Percentiles rank a stretch among this genome's conserved stretches.
phyloP scores from a whole-genome alignment of 2,329 filamentous ascomycete genomes.

The Tolypocladium amazonense region DNA sequence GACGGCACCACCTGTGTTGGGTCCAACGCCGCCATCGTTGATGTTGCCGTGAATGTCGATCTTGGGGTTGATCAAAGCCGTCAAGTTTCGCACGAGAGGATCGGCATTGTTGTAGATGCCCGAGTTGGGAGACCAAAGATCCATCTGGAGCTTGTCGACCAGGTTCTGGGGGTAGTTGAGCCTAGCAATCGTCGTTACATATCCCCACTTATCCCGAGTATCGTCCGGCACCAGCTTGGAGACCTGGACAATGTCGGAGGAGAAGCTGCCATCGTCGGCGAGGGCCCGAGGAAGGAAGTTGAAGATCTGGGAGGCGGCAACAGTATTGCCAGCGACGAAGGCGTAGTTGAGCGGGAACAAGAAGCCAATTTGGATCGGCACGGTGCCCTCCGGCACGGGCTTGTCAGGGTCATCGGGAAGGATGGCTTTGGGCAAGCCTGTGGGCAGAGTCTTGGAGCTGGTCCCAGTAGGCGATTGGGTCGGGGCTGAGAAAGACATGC shows the following conservation, averaged over 20 bases:
- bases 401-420: conserved; percentile 50
- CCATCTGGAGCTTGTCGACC: conserved; percentile 55
- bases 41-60: conserved; percentile 36
- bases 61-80: conserved; percentile 71
- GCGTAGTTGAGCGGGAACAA: conserved; percentile 68
- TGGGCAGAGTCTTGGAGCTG: conserved; percentile 46
- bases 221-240: conserved; percentile 66
- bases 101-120: conserved; percentile 62
- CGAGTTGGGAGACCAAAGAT: conserved; percentile 64
- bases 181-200: conserved; percentile 64
- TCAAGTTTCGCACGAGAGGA: conserved; percentile 58
- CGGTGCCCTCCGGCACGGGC: conserved; percentile 49
- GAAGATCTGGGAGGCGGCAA: conserved; percentile 80
- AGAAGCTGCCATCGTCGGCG: conserved; percentile 50
- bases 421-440: conserved; percentile 63
- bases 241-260: conserved; percentile 48
- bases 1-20: conserved; percentile 12
- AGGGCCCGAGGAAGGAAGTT: conserved; percentile 63
- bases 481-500: conserved; percentile 21
- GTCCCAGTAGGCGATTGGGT: conserved; percentile 26
- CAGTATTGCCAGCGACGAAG: conserved; percentile 62
- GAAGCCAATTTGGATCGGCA: conserved; percentile 78
- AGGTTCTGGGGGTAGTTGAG: conserved; percentile 63
- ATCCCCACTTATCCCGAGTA: conserved; percentile 57
- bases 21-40: conserved; percentile 27